These are phyloP conservation scores for Nakazawaea ishiwadae DNA, from an alignment of 805 yeast species.

Conservation along the genomic window DNA sequence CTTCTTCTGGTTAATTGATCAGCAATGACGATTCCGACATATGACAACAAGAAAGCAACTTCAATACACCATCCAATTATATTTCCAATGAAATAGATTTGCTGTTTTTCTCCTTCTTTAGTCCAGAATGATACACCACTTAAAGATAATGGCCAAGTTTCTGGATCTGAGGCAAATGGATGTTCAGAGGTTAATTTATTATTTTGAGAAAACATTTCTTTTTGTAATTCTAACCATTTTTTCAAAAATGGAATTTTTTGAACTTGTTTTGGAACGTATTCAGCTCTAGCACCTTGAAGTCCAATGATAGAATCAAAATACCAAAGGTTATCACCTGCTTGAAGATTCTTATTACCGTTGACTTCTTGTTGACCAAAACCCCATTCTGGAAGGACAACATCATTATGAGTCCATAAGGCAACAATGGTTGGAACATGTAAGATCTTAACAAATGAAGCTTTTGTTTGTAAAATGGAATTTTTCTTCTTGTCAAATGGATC, in stretches of 20 bases:
- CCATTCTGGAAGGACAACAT: constrained; percentile 89
- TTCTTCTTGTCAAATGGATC: constrained; percentile 54
- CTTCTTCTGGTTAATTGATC: constrained; percentile 81
- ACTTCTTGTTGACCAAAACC: constrained; percentile 89
- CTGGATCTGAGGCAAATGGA: constrained; percentile 93
- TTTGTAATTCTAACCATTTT: constrained; percentile 89
- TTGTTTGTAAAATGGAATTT: constrained; percentile 55
- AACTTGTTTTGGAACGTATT: constrained; percentile 60
- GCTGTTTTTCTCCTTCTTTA: constrained; percentile 54
- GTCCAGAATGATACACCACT: constrained; percentile 98
- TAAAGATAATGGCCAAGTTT: constrained; percentile 83
- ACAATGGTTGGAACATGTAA: constrained; percentile 85
- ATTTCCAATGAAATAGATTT: constrained; percentile 89
- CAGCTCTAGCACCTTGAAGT: constrained; percentile 57
- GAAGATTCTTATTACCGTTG: constrained; percentile 84
- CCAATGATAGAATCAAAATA: constrained; percentile 62
- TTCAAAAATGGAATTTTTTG: constrained; percentile 65
- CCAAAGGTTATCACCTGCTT: constrained; percentile 72
- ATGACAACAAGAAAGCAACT: constrained; percentile 57
- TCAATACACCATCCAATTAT: constrained; percentile 88
- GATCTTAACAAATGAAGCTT: constrained; percentile 62
- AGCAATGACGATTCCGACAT: constrained; percentile 58
- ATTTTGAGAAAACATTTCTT: constrained; percentile 86
- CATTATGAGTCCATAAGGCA: constrained; percentile 91
- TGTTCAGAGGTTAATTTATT: constrained; percentile 83